Evolutionary conservation across 2,329 filamentous ascomycete species (phyloP).

Genomic region (Stachybotrys echinatus): DNA sequence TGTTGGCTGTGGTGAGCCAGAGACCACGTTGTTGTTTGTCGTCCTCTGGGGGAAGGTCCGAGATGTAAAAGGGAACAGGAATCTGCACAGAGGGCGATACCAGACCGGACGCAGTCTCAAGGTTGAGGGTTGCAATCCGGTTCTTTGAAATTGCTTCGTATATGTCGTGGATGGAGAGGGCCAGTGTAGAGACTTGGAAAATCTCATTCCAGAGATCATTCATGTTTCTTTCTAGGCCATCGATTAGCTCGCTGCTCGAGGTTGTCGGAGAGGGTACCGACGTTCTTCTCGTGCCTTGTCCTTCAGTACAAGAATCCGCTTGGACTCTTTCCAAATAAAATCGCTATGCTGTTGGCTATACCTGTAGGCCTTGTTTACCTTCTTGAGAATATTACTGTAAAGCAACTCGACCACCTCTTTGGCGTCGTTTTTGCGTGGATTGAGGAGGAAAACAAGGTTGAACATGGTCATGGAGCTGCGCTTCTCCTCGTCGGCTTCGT

Average conservation of each 20-base stretch:
- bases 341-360: conserved; percentile 86
- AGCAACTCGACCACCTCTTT: conserved; percentile 69
- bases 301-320: conserved; percentile 74
- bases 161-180: conserved; percentile 75
- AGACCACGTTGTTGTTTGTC: conserved; percentile 68
- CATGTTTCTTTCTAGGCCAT: conserved; percentile 48
- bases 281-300: conserved; percentile 72
- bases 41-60: conserved; percentile 64
- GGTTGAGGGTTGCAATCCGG: conserved; percentile 77
- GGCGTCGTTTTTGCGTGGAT: conserved; percentile 72
- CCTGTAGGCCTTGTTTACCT: conserved; percentile 86
- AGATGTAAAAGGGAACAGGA: conserved; percentile 62
- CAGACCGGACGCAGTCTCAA: conserved; percentile 57
- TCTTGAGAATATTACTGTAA: conserved; percentile 85
- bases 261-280: conserved; percentile 22
- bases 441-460: conserved; percentile 88
- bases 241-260: neutral
- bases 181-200: conserved; percentile 68
- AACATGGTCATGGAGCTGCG: conserved; percentile 88
- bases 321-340: conserved; percentile 89
- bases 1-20: conserved; percentile 83
- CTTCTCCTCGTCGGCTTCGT: conserved; percentile 53
- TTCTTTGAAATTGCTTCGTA: conserved; percentile 78
- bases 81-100: conserved; percentile 61
- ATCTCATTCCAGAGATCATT: conserved; percentile 66